These are phyloP conservation scores for Boletus reticuloceps DNA, from an alignment of 768 basidiomycete genomes.

Conservation along the genomic window DNA sequence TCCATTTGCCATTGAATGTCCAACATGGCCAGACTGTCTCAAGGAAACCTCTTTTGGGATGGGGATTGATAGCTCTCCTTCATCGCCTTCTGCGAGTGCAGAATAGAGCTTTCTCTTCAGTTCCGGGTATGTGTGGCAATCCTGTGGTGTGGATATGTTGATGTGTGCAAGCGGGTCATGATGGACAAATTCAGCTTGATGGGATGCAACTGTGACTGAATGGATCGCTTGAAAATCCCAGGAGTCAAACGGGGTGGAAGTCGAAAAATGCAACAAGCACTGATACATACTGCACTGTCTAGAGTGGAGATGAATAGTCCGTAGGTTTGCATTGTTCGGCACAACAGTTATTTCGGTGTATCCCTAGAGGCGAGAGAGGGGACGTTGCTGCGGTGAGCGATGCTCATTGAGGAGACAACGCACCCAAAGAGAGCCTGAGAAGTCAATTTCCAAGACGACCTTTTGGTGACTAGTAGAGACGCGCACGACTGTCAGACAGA, in stretches of 20 bases:
- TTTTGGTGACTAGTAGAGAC: conserved; percentile 93
- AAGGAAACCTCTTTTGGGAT: conserved; percentile 73
- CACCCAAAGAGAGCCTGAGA: conserved; percentile 84
- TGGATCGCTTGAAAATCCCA: conserved; percentile 53
- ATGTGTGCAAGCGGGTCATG: conserved; percentile 72
- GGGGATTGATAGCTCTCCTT: conserved; percentile 91
- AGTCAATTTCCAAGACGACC: conserved; percentile 91
- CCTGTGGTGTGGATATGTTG: conserved; percentile 62
- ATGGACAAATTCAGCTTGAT: conserved; percentile 74
- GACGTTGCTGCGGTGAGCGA: conserved; percentile 20
- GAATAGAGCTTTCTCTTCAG: conserved; percentile 90
- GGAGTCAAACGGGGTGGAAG: conserved; percentile 24
- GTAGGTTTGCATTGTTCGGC: conserved; percentile 76
- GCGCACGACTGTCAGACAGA: conserved; percentile 45
- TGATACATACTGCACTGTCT: conserved; percentile 75
- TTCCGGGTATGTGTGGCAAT: conserved; percentile 89
- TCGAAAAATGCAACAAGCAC: conserved; percentile 2
- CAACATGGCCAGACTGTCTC: conserved; percentile 53
- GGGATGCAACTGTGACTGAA: conserved; percentile 67
- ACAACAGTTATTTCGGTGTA: conserved; percentile 91
- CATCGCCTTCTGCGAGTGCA: conserved; percentile 86
- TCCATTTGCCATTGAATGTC: conserved; percentile 34
- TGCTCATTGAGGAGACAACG: conserved; percentile 28
- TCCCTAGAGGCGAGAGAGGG: conserved; percentile 49
- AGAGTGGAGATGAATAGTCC: conserved; percentile 83